phyloP scores from a whole-genome alignment of 1,284 basidiomycete species.

The Agroathelia rolfsii region DNA sequence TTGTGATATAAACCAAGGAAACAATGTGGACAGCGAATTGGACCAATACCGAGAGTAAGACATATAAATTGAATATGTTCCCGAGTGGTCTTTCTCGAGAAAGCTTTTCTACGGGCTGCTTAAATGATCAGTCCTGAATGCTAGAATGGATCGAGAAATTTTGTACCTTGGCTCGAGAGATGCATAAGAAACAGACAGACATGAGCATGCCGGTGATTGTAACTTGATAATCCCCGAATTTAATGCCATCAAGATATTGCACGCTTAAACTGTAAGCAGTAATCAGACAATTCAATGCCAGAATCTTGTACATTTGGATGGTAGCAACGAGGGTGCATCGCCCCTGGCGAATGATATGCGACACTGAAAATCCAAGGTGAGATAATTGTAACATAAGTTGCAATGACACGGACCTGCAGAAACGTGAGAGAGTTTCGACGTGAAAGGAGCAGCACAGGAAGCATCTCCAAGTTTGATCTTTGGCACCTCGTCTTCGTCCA shows the following conservation, averaged over 20 bases:
- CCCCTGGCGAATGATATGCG: constrained; percentile 93
- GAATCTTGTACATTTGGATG: constrained; percentile 98
- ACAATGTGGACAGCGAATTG: constrained; percentile 90
- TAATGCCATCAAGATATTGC: constrained; percentile 94
- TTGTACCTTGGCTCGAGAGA: constrained; percentile 87
- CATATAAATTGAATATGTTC: constrained; percentile 94
- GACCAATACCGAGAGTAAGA: constrained; percentile 78
- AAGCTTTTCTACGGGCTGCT: constrained; percentile 82
- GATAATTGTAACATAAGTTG: background rate
- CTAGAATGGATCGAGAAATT: background rate
- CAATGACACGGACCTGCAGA: constrained; percentile 61
- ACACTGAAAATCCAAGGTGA: constrained; percentile 42
- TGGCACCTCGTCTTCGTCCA: constrained; percentile 90
- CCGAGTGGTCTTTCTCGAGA: constrained; percentile 85
- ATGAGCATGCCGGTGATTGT: constrained; percentile 92
- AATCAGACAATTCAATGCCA: constrained; percentile 92
- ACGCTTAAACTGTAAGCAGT: constrained; percentile 93
- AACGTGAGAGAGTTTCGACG: constrained; percentile 90
- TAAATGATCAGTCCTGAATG: constrained; percentile 3
- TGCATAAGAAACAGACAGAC: constrained; percentile 95
- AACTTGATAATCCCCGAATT: constrained; percentile 94
- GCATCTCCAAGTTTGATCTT: constrained; percentile 97
- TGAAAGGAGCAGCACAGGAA: constrained; percentile 93
- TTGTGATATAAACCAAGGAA: constrained; percentile 85
- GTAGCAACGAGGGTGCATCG: constrained; percentile 95